Base-by-base conservation (phyloP, 495 filamentous ascomycete genomes). In the Astrothelium macrocarpum region DNA sequence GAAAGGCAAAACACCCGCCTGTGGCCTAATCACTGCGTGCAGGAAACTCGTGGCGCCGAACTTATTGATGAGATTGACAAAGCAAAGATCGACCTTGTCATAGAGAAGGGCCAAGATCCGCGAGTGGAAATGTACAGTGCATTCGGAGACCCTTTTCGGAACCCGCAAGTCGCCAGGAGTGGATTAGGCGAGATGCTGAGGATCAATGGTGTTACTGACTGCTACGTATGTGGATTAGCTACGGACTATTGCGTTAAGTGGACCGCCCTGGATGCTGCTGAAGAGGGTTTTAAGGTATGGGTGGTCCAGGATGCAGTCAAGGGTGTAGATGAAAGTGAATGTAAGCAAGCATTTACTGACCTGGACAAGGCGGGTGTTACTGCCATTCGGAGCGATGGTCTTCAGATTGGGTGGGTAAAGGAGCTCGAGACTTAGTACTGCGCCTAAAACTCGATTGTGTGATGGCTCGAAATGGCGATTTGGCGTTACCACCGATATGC, bases 11-110 rank as follows among this genome's bases (percentile, higher is more conserved):
- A 77, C 34, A 89, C 87, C 63, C 80, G 80, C 1, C 81, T 97
- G 7, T 98, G 94, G 94, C 94, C 94, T 0, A 81, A 82, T 5
- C 94, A 98, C 77, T 97, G 94, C 75, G 80, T 97, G 9, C 85
- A 88, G 67, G 78, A 78, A 32, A 92, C 86, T 0, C 73, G 77
- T 4, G 94, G 94, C 28, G 87, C 89, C 1, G 81, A 84, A 58
- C 78, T 97, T 34, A 79, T 94, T 20, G 81, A 86, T 0, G 92
- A 94, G 74, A 79, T 97, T 23, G 79, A 90, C 65, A 60, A 70
- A 18, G 68, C 70, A 20, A 80, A 78, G 43, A 65, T 95, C 60
- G 81, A 94, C 71, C 65, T 75, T 31, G 75, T 88, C 46, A 78
- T 96, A 46, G 79, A 88, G 65, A 98, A 98, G 75, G 94, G 94